Evolutionary conservation across 164 flowering plant genomes (phyloP).

Genomic region (Vitis labrusca): DNA sequence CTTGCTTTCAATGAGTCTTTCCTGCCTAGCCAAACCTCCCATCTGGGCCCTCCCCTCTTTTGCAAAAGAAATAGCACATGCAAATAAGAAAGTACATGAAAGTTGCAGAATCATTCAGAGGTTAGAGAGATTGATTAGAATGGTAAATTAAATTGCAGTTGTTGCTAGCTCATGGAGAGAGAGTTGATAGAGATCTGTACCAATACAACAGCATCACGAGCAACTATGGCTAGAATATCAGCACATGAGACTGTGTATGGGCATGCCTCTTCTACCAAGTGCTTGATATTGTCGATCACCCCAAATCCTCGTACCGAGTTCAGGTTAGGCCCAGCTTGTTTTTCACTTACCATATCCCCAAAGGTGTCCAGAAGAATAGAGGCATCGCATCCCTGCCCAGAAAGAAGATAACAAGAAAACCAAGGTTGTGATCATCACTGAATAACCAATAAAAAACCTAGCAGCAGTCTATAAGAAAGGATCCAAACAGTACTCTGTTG

Average conservation of each 20-base stretch:
- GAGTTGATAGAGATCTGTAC: slow-evolving; percentile 26
- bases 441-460: not conserved
- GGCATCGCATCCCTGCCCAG: slow-evolving; percentile 75
- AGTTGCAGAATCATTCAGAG: not conserved
- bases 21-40: slow-evolving; percentile 71
- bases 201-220: slow-evolving; percentile 64
- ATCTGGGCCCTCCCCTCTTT: slow-evolving; percentile 83
- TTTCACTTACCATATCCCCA: slow-evolving; percentile 58
- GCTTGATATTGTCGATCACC: slow-evolving; percentile 66
- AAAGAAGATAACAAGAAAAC: not conserved
- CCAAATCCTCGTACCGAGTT: slow-evolving; percentile 71
- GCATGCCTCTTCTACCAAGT: slow-evolving; percentile 59
- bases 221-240: slow-evolving; percentile 71
- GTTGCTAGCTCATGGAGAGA: not conserved
- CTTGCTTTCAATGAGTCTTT: slow-evolving; percentile 67
- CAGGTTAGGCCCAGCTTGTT: slow-evolving; percentile 64
- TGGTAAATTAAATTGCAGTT: too few species aligned
- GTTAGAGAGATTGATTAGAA: too few species aligned
- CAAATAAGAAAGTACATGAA: not conserved
- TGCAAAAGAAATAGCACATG: not conserved
- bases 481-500: too few species aligned
- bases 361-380: slow-evolving; percentile 66
- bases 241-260: slow-evolving; percentile 80
- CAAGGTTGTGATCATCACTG: not conserved
- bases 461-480: not conserved